phyloP scores from a whole-genome alignment of 2,329 filamentous ascomycete genomes.

The Parasarocladium wereldwijsianum region DNA sequence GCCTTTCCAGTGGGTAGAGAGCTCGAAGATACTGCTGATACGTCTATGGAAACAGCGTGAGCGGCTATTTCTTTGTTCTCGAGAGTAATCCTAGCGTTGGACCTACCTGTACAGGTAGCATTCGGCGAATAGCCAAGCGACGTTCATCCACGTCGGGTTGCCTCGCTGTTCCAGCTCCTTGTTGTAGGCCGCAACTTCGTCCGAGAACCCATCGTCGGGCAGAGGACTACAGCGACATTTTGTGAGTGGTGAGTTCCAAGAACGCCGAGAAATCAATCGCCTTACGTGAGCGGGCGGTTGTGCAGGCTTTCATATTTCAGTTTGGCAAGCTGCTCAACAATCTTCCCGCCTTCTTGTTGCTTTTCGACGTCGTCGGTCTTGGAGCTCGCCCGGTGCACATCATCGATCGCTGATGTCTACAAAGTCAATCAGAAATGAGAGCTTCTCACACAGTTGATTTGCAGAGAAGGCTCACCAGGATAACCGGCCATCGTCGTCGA shows the following conservation, averaged over 20 bases:
- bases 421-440: background rate
- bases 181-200: constrained; percentile 79
- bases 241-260: too few relatives aligned
- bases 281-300: constrained; percentile 62
- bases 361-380: constrained; percentile 46
- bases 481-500: constrained; percentile 81
- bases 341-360: constrained; percentile 67
- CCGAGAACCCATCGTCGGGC: constrained; percentile 58
- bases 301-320: constrained; percentile 96
- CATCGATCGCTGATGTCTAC: constrained; percentile 84
- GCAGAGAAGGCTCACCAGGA: constrained; percentile 47
- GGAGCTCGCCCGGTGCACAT: constrained; percentile 65
- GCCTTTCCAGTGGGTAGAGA: constrained; percentile 68
- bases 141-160: constrained; percentile 65
- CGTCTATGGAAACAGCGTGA: constrained; percentile 33
- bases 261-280: background rate
- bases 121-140: constrained; percentile 81
- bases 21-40: constrained; percentile 62
- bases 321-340: constrained; percentile 62
- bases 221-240: constrained; percentile 40
- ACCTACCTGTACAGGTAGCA: constrained; percentile 78
- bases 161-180: constrained; percentile 63
- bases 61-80: constrained; percentile 4
- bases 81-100: constrained; percentile 1
- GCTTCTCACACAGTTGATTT: background rate